Percentiles rank a stretch among this genome's conserved stretches.
These are phyloP conservation scores for Hemileccinum rubropunctum DNA, from an alignment of 768 basidiomycete genomes.

Conservation along the genomic window DNA sequence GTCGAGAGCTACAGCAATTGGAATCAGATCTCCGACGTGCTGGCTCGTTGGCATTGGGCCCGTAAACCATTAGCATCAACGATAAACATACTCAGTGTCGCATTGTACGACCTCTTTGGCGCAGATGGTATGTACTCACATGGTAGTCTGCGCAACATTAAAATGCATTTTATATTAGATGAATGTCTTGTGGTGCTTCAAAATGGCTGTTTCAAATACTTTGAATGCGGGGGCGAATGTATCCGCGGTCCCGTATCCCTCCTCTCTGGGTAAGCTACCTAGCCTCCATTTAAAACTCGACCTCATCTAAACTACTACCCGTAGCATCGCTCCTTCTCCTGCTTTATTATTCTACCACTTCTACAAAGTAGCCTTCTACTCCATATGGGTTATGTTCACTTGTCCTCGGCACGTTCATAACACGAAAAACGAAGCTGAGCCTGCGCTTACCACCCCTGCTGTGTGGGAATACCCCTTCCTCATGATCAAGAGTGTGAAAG, in stretches of 20 bases:
- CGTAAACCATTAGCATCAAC: constrained; percentile 82
- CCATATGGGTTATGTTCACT: constrained; percentile 87
- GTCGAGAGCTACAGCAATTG: constrained; percentile 47
- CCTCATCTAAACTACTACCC: neutral
- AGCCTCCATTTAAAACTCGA: neutral
- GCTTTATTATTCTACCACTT: constrained; percentile 84
- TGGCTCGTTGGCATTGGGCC: constrained; percentile 81
- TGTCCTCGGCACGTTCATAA: constrained; percentile 38
- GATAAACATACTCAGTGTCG: constrained; percentile 90
- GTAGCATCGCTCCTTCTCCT: constrained; percentile 79
- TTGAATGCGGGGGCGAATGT: constrained; percentile 89
- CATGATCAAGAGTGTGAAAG: constrained; percentile 55
- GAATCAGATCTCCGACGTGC: constrained; percentile 44
- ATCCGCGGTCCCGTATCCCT: constrained; percentile 86
- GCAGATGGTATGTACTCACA: constrained; percentile 70
- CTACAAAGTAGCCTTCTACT: constrained; percentile 93
- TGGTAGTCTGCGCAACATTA: neutral
- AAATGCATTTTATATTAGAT: constrained; percentile 39
- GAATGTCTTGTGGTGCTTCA: constrained; percentile 61
- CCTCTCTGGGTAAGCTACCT: constrained; percentile 71
- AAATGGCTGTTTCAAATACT: constrained; percentile 95
- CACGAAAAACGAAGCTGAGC: constrained; percentile 31
- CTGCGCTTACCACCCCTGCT: constrained; percentile 39
- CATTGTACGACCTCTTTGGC: constrained; percentile 91
- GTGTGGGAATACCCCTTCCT: constrained; percentile 69